Evolutionary conservation across 2,329 filamentous ascomycete genomes (phyloP).

Genomic region (Colletotrichum musae): DNA sequence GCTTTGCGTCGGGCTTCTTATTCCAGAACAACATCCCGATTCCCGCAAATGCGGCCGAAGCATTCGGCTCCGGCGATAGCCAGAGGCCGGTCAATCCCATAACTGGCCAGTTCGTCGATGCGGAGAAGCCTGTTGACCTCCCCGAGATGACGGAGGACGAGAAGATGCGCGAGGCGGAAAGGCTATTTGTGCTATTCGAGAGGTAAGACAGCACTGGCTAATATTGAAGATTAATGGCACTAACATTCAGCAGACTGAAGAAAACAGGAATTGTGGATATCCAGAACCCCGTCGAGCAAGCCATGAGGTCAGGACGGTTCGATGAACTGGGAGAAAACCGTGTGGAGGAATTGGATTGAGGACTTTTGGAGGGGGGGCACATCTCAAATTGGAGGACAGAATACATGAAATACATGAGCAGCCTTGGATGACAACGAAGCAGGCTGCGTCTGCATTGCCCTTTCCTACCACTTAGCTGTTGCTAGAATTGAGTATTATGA

Average conservation of each 20-base stretch:
- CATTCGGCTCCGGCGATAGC: conserved; percentile 52
- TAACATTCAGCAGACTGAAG: conserved; percentile 65
- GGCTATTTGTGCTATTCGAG: conserved; percentile 91
- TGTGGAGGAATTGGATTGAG: conserved; percentile 58
- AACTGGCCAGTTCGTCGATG: conserved; percentile 85
- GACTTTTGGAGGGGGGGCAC: background rate
- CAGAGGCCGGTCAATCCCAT: conserved; percentile 80
- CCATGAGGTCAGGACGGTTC: conserved; percentile 78
- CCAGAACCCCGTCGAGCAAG: conserved; percentile 82
- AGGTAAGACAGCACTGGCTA: conserved; percentile 63
- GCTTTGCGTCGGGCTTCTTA: conserved; percentile 91
- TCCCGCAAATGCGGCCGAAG: conserved; percentile 75
- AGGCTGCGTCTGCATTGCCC: too few relatives aligned
- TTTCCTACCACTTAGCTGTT: too few relatives aligned
- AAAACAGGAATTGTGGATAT: conserved; percentile 83
- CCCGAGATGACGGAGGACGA: conserved; percentile 91
- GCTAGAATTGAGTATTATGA: too few relatives aligned
- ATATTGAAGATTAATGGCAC: background rate
- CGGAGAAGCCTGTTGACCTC: conserved; percentile 70
- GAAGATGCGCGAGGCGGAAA: conserved; percentile 92
- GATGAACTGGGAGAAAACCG: conserved; percentile 75
- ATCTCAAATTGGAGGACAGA: background rate
- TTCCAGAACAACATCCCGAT: conserved; percentile 87
- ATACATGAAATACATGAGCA: background rate
- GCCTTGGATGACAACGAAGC: background rate